These are phyloP conservation scores for Phytophthora boehmeriae DNA, from an alignment of 352 stramenopile species.

Conservation along the genomic window DNA sequence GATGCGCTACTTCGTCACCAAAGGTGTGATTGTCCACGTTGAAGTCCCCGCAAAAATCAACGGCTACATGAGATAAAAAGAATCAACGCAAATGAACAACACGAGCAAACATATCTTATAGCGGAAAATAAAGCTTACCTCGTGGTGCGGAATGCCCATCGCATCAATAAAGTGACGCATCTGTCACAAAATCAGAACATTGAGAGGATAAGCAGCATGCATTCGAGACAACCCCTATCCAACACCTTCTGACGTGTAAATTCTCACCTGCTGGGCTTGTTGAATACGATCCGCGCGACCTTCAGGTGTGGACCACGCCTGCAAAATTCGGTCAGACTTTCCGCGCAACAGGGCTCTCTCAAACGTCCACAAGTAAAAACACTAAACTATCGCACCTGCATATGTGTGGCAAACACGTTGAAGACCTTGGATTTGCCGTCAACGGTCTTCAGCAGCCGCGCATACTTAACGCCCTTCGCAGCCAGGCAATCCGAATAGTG, in stretches of 20 bases:
- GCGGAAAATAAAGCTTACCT: constrained; percentile 39
- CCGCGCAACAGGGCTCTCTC: no score
- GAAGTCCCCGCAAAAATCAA: constrained; percentile 84
- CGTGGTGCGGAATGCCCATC: constrained; percentile 64
- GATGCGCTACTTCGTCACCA: constrained; percentile 62
- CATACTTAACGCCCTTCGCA: constrained; percentile 87
- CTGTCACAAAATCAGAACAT: constrained; percentile 22
- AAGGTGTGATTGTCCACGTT: constrained; percentile 88
- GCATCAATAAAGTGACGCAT: constrained; percentile 70
- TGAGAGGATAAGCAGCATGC: not conserved
- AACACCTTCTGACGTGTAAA: not conserved
- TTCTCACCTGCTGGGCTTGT: constrained; percentile 68
- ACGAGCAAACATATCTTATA: not conserved
- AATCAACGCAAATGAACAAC: not conserved
- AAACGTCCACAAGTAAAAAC: not conserved
- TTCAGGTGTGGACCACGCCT: constrained; percentile 81
- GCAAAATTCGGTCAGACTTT: not conserved
- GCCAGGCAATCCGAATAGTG: constrained; percentile 86
- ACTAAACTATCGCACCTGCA: constrained; percentile 52
- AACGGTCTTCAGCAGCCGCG: constrained; percentile 69
- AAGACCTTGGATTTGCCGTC: constrained; percentile 65
- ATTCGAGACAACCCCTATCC: not conserved
- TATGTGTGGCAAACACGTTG: constrained; percentile 87
- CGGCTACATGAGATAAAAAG: constrained; percentile 39
- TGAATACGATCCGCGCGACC: constrained; percentile 62